Evolutionary conservation across 208 protist species (phyloP), one percentile per base, ranked within the genome.

Genomic region (Crithidia mellificae): DNA sequence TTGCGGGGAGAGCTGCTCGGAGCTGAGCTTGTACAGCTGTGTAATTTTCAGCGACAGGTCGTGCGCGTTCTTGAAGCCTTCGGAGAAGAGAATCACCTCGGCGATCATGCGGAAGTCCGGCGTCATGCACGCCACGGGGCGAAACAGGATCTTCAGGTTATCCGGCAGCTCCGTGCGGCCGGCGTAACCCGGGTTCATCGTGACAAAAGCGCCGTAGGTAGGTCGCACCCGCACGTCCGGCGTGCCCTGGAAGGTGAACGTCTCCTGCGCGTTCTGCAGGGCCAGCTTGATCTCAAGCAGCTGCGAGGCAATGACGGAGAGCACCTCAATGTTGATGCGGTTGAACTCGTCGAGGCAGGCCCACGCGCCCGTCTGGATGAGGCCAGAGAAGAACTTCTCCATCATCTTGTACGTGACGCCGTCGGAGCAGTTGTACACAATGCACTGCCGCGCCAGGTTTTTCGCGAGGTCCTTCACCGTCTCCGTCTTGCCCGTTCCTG

Each of bases 101-200:
- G 97, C 97, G 84, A 99, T 99, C 86, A 99, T 97, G 43, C 88
- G 89, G 88, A 99, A 99, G 75, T 99, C 97, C 29, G 98, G 98
- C 61, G 97, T 98, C 97, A 99, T 99, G 82, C 98, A 97, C 30
- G 97, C 96, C 22, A 99, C 96, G 0, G 98, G 98, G 47, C 98
- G 91, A 79, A 99, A 99, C 3, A 99, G 90, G 51, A 98, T 98
- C 81, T 99, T 99, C 25, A 99, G 79, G 80, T 99, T 99, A 81
- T 99, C 98, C 11, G 98, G 98, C 51, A 99, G 92, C 84, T 99
- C 98, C 9, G 98, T 99, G 55, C 98, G 92, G 2, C 98, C 98
- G 25, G 98, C 98, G 85, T 99, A 99, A 54, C 98, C 98, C 12
- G 98, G 98, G 77, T 99, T 99, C 98, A 99, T 99, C 11, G 98